Percentiles rank a stretch among this genome's conserved stretches.
Conservation (phyloP, 1,284 basidiomycete genomes). For the Trichosporon sp. region DNA sequence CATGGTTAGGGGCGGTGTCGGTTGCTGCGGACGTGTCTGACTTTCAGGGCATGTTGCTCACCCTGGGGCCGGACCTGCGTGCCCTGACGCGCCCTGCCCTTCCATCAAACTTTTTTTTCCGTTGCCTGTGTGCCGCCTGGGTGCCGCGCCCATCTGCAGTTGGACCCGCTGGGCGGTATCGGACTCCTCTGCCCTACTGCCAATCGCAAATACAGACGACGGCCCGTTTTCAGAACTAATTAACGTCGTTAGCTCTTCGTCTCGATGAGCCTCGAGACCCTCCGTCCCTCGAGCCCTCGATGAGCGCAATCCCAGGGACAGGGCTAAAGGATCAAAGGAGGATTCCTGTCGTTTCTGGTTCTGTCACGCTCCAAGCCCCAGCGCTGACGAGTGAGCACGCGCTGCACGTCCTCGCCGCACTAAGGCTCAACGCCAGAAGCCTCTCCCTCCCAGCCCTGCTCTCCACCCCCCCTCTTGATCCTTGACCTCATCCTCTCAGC, state of each 20-base stretch:
- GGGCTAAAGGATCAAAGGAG: not conserved
- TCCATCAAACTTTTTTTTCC: slow-evolving; percentile 12
- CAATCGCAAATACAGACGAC: not conserved
- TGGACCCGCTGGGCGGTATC: not conserved
- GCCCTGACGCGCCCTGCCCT: not conserved
- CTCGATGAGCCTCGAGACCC: not conserved
- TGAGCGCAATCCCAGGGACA: not conserved
- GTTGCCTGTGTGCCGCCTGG: not conserved
- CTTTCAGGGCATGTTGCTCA: not conserved
- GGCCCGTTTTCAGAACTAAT: slow-evolving; percentile 8
- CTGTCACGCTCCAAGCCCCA: slow-evolving; percentile 6
- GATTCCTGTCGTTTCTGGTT: slow-evolving; percentile 12
- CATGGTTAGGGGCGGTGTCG: slow-evolving; percentile 9
- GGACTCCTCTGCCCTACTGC: not conserved
- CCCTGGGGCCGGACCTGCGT: not conserved
- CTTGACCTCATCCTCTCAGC: not conserved
- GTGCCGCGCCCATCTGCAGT: not conserved
- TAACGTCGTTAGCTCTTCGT: not conserved
- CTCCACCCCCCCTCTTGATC: not conserved
- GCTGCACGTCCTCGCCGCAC: not conserved
- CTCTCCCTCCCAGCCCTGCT: not conserved
- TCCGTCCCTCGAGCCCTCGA: not conserved
- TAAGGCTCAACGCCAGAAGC: slow-evolving; percentile 3
- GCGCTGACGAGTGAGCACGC: slow-evolving; percentile 3
- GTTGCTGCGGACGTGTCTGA: slow-evolving; percentile 20